phyloP scores from a whole-genome alignment of 1,284 basidiomycete species.

The Cutaneotrichosporon arboriforme region DNA sequence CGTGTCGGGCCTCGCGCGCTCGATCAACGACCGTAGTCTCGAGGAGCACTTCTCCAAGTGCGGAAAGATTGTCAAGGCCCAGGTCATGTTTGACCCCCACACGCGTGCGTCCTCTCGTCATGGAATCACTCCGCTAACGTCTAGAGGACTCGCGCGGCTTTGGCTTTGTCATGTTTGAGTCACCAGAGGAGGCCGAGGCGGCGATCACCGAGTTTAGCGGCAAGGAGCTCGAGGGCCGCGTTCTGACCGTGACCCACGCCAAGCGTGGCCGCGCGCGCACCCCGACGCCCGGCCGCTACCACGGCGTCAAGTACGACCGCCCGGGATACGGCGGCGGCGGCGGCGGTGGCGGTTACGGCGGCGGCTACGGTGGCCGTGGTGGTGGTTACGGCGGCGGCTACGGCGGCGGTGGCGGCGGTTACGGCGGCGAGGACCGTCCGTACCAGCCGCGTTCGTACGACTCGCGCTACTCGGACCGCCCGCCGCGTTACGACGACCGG shows the following conservation, averaged over 20 bases:
- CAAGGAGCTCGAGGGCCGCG: constrained; percentile 79
- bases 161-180: constrained; percentile 95
- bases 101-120: constrained; percentile 53
- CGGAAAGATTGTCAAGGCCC: constrained; percentile 76
- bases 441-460: constrained; percentile 48
- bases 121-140: not conserved
- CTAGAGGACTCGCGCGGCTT: constrained; percentile 83
- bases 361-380: constrained; percentile 23
- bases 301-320: constrained; percentile 48
- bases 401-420: constrained; percentile 43
- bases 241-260: constrained; percentile 82
- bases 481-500: constrained; percentile 51
- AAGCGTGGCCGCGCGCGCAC: constrained; percentile 89
- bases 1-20: constrained; percentile 76
- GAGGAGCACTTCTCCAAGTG: constrained; percentile 82
- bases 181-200: constrained; percentile 77
- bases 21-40: constrained; percentile 76
- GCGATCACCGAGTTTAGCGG: constrained; percentile 77
- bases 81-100: constrained; percentile 96
- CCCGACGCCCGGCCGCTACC: constrained; percentile 91
- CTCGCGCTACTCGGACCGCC: constrained; percentile 41
- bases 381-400: constrained; percentile 51
- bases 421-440: constrained; percentile 36
- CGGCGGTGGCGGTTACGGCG: constrained; percentile 24
- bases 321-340: constrained; percentile 60